These are phyloP conservation scores for Golubevia sp. DNA, from an alignment of 1,284 basidiomycete species.

Conservation along the genomic window DNA sequence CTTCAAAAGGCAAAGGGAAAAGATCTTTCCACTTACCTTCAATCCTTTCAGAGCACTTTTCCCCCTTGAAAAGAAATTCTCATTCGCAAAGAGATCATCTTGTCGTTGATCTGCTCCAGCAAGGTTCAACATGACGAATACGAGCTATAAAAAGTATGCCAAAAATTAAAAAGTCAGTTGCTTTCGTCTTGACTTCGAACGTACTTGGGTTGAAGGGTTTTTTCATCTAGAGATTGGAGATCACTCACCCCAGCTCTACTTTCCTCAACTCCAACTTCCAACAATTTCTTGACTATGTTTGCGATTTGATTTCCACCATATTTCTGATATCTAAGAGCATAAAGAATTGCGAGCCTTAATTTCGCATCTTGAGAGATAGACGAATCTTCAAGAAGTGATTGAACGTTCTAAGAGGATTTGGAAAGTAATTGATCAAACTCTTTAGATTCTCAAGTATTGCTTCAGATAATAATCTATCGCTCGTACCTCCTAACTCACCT, in stretches of 20 bases:
- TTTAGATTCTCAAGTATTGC: too few relatives aligned
- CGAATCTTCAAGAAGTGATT: slow-evolving; percentile 64
- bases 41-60: slow-evolving; percentile 92
- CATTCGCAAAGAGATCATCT: slow-evolving; percentile 95
- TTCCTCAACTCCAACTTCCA: slow-evolving; percentile 78
- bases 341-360: slow-evolving; percentile 88
- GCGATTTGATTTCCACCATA: slow-evolving; percentile 82
- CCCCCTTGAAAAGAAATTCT: slow-evolving; percentile 91
- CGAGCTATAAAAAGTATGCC: slow-evolving; percentile 68
- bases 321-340: slow-evolving; percentile 93
- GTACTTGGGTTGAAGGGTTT: neutral
- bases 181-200: neutral
- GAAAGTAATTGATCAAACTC: neutral
- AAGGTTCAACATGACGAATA: slow-evolving; percentile 89
- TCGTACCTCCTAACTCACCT: slow-evolving; percentile 67
- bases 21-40: slow-evolving; percentile 68
- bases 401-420: slow-evolving; percentile 14
- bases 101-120: slow-evolving; percentile 95
- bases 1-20: neutral
- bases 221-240: neutral
- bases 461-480: too few relatives aligned
- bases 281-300: slow-evolving; percentile 78
- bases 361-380: slow-evolving; percentile 80
- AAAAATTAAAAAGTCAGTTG: too few relatives aligned
- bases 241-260: slow-evolving; percentile 77